Conservation (phyloP, 768 basidiomycete genomes). For the Suillus subluteus region DNA sequence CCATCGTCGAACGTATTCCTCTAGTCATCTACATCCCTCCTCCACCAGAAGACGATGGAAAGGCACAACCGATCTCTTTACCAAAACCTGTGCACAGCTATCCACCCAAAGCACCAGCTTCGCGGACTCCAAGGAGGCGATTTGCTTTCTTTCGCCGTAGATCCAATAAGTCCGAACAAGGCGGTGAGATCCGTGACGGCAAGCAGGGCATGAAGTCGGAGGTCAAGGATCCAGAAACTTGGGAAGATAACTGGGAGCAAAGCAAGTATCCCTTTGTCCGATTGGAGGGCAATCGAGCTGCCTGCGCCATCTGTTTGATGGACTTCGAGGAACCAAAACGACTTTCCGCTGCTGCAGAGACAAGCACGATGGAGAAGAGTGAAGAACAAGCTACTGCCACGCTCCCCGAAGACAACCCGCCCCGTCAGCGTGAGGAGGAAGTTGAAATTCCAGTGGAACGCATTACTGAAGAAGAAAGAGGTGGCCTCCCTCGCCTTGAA, state of each 20-base stretch:
- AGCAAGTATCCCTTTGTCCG: slow-evolving; percentile 81
- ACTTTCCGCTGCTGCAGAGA: slow-evolving; percentile 24
- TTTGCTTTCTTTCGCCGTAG: slow-evolving; percentile 55
- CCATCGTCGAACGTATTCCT: slow-evolving; percentile 78
- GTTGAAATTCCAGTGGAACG: slow-evolving; percentile 37
- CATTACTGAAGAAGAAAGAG: slow-evolving; percentile 44
- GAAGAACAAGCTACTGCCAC: slow-evolving; percentile 15
- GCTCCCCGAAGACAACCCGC: slow-evolving; percentile 4
- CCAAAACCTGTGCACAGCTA: slow-evolving; percentile 59
- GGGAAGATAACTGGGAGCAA: slow-evolving; percentile 82
- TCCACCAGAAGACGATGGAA: slow-evolving; percentile 54
- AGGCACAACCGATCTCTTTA: slow-evolving; percentile 40
- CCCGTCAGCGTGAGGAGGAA: slow-evolving; percentile 23
- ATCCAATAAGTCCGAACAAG: slow-evolving; percentile 23
- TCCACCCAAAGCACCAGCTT: slow-evolving; percentile 54
- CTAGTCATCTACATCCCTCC: slow-evolving; percentile 86
- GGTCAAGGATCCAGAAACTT: slow-evolving; percentile 46
- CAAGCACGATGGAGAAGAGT: slow-evolving; percentile 34
- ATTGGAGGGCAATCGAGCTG: slow-evolving; percentile 80
- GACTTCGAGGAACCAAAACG: slow-evolving; percentile 79
- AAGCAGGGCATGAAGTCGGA: slow-evolving; percentile 16
- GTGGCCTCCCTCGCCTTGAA: slow-evolving; percentile 52
- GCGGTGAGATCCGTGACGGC: slow-evolving; percentile 23
- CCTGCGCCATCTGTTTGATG: slow-evolving; percentile 83
- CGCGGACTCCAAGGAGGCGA: slow-evolving; percentile 42